These are phyloP conservation scores for Tolypocladium inflatum DNA, from an alignment of 2,329 filamentous ascomycete genomes.

Conservation along the genomic window DNA sequence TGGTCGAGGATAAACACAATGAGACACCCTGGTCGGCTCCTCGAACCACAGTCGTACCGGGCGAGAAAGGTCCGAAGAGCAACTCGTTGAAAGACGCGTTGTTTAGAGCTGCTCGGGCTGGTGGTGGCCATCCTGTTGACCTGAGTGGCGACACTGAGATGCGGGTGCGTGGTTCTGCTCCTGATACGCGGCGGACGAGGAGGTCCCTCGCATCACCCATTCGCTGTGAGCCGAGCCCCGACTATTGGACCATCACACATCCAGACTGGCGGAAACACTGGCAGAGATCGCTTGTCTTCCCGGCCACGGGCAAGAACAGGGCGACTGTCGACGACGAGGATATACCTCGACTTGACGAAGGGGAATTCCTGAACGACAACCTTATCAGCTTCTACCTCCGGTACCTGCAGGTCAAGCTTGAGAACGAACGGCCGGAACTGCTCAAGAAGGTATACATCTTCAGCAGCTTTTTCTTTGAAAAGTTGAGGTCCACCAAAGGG, in stretches of 20 bases:
- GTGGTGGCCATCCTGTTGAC: neutral
- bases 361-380: slow-evolving; percentile 86
- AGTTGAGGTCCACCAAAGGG: slow-evolving; percentile 53
- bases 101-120: neutral
- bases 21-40: neutral
- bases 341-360: slow-evolving; percentile 69
- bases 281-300: slow-evolving; percentile 53
- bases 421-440: slow-evolving; percentile 42
- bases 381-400: slow-evolving; percentile 82
- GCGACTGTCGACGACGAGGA: slow-evolving; percentile 63
- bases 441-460: slow-evolving; percentile 71
- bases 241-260: slow-evolving; percentile 41
- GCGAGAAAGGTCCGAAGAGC: neutral
- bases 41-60: neutral
- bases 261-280: slow-evolving; percentile 42
- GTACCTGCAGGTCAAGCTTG: slow-evolving; percentile 55
- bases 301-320: slow-evolving; percentile 45
- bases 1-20: neutral
- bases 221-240: slow-evolving; percentile 7
- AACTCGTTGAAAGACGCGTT: neutral
- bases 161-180: neutral
- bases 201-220: slow-evolving; percentile 8
- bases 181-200: slow-evolving; percentile 15
- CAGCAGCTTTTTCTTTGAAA: slow-evolving; percentile 86
- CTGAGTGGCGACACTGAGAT: neutral